Evolutionary conservation across 140 eudicot genomes (phyloP).

Genomic region (Senecio squalidus): DNA sequence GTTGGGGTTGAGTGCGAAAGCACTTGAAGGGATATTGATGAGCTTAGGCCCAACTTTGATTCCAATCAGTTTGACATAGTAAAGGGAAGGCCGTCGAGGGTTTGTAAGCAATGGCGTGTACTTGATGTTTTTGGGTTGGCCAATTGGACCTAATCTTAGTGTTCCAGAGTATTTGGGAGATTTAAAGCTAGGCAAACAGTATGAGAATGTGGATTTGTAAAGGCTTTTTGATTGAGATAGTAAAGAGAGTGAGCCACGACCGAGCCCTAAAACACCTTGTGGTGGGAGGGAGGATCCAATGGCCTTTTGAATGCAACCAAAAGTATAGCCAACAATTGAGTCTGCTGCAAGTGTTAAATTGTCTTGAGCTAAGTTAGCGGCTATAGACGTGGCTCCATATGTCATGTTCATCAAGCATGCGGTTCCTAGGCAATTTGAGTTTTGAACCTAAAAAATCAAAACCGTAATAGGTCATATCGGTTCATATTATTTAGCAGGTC

Average conservation of each 20-base stretch:
- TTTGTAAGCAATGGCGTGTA: constrained; percentile 37
- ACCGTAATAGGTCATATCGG: not conserved
- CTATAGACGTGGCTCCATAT: constrained; percentile 37
- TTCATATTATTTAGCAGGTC: no score
- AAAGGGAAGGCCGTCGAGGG: constrained; percentile 45
- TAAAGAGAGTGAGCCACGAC: constrained; percentile 43
- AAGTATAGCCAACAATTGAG: constrained; percentile 26
- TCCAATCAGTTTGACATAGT: constrained; percentile 39
- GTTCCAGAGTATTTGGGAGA: constrained; percentile 39
- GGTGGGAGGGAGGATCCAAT: constrained; percentile 38
- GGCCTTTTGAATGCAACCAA: constrained; percentile 40
- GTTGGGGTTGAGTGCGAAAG: constrained; percentile 36
- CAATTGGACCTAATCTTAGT: constrained; percentile 38
- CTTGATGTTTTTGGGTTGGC: constrained; percentile 42
- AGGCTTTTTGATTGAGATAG: constrained; percentile 41
- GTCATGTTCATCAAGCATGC: constrained; percentile 41
- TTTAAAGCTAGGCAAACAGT: constrained; percentile 43
- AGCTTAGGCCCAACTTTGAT: constrained; percentile 43
- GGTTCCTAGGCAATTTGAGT: constrained; percentile 38
- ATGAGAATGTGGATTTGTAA: constrained; percentile 45
- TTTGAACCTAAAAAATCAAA: constrained; percentile 12
- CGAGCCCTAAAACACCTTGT: constrained; percentile 47
- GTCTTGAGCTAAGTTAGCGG: constrained; percentile 45
- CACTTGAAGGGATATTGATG: constrained; percentile 35
- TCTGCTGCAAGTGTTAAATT: constrained; percentile 41